phyloP scores from a whole-genome alignment of 2,329 filamentous ascomycete genomes.

The Xylaria sp. region DNA sequence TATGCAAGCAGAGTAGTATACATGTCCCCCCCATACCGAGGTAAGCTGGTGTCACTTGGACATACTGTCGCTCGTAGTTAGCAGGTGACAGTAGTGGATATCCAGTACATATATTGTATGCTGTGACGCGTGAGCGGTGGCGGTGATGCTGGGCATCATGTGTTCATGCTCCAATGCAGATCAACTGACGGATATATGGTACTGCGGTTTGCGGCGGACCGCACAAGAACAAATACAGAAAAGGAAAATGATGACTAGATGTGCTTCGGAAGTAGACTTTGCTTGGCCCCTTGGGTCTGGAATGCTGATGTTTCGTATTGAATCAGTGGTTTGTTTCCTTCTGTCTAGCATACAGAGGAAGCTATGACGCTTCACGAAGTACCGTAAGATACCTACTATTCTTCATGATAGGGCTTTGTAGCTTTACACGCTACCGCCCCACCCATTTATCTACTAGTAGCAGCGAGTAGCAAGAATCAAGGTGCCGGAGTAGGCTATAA shows the following conservation, averaged over 20 bases:
- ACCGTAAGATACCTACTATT: neutral
- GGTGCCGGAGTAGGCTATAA: neutral
- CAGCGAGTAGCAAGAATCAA: neutral
- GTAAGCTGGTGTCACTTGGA: neutral
- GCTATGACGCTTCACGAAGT: neutral
- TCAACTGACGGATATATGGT: neutral
- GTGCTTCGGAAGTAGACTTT: neutral
- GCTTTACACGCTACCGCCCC: neutral
- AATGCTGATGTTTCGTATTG: constrained; percentile 8
- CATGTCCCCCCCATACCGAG: neutral
- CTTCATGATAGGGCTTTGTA: too few species aligned
- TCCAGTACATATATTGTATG: neutral
- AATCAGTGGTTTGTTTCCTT: neutral
- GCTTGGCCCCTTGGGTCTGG: neutral
- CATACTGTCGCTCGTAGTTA: neutral
- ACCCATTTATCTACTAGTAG: neutral
- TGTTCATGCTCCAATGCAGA: neutral
- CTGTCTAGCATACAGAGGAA: neutral
- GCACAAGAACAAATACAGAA: neutral
- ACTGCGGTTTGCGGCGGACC: neutral
- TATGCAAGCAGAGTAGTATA: neutral
- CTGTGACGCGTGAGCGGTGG: neutral
- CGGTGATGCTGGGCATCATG: constrained; percentile 4
- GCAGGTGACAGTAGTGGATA: neutral
- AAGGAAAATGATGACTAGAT: neutral